Base-by-base conservation (phyloP, 1,284 basidiomycete genomes). In the Moesziomyces sp. region DNA sequence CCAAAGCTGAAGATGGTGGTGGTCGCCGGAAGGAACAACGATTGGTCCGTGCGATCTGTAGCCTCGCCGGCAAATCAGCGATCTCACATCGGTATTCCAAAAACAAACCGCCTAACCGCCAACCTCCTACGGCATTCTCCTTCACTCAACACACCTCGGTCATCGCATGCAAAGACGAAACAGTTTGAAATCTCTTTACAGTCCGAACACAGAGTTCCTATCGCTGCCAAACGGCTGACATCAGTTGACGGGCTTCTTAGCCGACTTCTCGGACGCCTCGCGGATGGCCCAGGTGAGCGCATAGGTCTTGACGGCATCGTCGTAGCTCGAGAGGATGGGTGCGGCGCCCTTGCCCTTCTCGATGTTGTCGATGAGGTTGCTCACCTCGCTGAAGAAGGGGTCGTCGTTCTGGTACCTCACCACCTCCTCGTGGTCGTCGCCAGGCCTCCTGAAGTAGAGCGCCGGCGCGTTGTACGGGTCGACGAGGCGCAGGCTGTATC, bases 331-430 rank as follows among this genome's bases (percentile, higher is more conserved):
- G 18, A 82, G 61, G 57, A 82, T 81, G 18, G 80, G 80, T 5
- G 77, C 66, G 1, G 71, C 30, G 21, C 74, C 74, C 4, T 60
- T 58, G 19, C 80, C 80, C 46, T 80, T 73, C 60, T 82, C 79
- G 52, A 82, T 81, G 61, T 76, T 77, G 60, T 82, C 80, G 50
- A 83, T 83, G 24, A 83, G 43, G 65, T 81, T 82, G 48, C 62
- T 58, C 19, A 84, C 80, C 62, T 84, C 82, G 11, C 81, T 81
- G 77, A 83, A 84, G 81, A 84, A 84, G 47, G 82, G 82, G 63
- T 84, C 82, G 63, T 84, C 82, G 65, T 78, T 79, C 56, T 76
- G 71, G 76, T 82, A 83, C 43, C 82, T 70, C 26, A 84, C 69
- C 40, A 83, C 79, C 68, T 84, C 81, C 54, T 83, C 82, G 72